Evolutionary conservation across 1,284 basidiomycete species (phyloP).

Genomic region (Rhodotorula sp.): DNA sequence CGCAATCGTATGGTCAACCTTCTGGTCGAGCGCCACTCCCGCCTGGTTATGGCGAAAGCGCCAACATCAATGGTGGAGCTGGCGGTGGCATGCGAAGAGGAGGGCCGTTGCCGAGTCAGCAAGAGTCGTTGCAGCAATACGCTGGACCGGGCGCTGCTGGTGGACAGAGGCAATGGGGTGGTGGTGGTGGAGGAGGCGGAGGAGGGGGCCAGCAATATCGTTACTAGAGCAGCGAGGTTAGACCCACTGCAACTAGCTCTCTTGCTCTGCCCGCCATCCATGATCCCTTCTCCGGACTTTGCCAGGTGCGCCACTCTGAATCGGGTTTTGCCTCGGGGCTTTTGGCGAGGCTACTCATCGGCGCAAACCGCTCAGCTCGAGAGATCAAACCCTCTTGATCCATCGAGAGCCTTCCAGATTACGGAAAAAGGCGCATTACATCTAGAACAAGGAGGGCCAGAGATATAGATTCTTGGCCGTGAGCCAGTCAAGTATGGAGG

Average conservation of each 20-base stretch:
- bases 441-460: too few species aligned
- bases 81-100: constrained; percentile 24
- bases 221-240: neutral
- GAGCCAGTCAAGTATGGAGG: neutral
- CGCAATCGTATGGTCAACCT: neutral
- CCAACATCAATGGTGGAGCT: neutral
- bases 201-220: neutral
- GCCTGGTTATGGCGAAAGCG: neutral
- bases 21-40: neutral
- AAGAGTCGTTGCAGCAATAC: constrained; percentile 14
- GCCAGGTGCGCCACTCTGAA: too few species aligned
- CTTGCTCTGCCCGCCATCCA: too few species aligned
- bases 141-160: constrained; percentile 5
- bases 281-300: too few species aligned
- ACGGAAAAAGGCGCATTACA: too few species aligned
- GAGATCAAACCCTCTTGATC: too few species aligned
- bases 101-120: constrained; percentile 24
- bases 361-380: too few species aligned
- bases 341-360: too few species aligned
- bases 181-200: constrained; percentile 8
- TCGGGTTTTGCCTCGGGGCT: too few species aligned
- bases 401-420: too few species aligned
- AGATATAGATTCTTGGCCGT: too few species aligned
- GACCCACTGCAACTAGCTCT: too few species aligned
- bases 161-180: constrained; percentile 9